phyloP scores from a whole-genome alignment of 495 filamentous ascomycete genomes.

The Aspergillus baeticus region DNA sequence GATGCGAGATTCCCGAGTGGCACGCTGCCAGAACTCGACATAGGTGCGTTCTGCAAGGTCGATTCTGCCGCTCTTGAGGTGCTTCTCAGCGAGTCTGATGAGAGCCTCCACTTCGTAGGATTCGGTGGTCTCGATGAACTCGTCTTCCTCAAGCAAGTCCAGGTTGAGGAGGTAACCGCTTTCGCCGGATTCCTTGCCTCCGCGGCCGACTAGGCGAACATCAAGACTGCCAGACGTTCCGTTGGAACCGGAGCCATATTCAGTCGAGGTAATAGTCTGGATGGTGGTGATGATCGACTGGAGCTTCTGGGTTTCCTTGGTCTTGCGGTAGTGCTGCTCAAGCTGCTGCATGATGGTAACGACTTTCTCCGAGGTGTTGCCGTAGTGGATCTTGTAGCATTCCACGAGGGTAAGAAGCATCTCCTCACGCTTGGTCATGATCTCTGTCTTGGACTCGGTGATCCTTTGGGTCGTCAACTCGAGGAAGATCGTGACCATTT shows the following conservation, averaged over 20 bases:
- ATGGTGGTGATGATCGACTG: constrained; percentile 12
- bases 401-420: constrained; percentile 31
- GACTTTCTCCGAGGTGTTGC: constrained; percentile 33
- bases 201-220: constrained; percentile 11
- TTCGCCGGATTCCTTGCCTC: constrained; percentile 8
- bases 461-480: constrained; percentile 28
- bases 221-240: constrained; percentile 4
- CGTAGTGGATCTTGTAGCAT: constrained; percentile 37
- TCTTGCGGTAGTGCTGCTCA: constrained; percentile 32
- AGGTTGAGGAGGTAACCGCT: constrained; percentile 17
- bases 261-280: constrained; percentile 11
- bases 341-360: constrained; percentile 29
- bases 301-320: constrained; percentile 22
- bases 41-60: constrained; percentile 33
- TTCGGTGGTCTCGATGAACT: constrained; percentile 13
- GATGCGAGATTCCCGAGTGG: constrained; percentile 28
- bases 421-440: constrained; percentile 38
- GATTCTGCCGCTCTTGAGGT: constrained; percentile 24
- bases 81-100: constrained; percentile 20
- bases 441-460: constrained; percentile 33
- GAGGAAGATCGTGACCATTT: constrained; percentile 33
- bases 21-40: constrained; percentile 40
- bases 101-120: constrained; percentile 14
- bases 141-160: constrained; percentile 20
- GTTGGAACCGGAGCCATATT: constrained; percentile 3